Base-by-base conservation (phyloP, 441 rosid species). In the Erysimum pusillum region DNA sequence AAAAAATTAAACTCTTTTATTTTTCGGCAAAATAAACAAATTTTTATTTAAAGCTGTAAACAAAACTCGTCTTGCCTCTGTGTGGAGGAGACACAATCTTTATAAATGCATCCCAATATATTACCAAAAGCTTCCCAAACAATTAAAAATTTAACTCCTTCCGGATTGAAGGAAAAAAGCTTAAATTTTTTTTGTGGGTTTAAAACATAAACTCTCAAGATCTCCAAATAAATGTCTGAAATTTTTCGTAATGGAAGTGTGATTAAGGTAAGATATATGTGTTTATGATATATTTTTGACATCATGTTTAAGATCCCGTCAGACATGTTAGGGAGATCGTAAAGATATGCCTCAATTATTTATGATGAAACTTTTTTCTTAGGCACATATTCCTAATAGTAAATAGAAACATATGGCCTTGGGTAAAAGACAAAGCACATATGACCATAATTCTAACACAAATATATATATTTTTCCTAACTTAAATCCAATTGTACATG, bases 361-460 rank as follows among this genome's bases (percentile, higher is more conserved):
- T n/a, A 46, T n/a, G 22, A 60, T 22, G 3, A n/a, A 46, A 14
- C 15, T 49, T 49, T 10, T 4, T 1, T 9, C 2, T 9, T 1
- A 18, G 25, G 54, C 28, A 38, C 52, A 71, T 10, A 60, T 25
- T n/a, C n/a, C 2, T 25, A 25, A 28, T 28, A 28, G 31, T 28
- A 28, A 28, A 28, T 28, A 3, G 31, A 28, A 28, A 28, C 31
- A 28, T 56, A 31, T 14, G 36, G 11, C 22, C 9, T 20, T 62
- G 4, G 36, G 12, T 53, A 52, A 52, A 51, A 39, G 49, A 67
- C 73, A 39, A 68, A 53, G n/a, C 51, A 68, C 72, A 53, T 63
- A 52, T 58, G 53, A 38, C 41, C 59, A 46, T 45, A 56, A 53
- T 69, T 58, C 9, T 32, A 41, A 60, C 48, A 9, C 52, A 28